phyloP scores from a whole-genome alignment of 202 grass and related monocot genomes.

The Setaria italica region DNA sequence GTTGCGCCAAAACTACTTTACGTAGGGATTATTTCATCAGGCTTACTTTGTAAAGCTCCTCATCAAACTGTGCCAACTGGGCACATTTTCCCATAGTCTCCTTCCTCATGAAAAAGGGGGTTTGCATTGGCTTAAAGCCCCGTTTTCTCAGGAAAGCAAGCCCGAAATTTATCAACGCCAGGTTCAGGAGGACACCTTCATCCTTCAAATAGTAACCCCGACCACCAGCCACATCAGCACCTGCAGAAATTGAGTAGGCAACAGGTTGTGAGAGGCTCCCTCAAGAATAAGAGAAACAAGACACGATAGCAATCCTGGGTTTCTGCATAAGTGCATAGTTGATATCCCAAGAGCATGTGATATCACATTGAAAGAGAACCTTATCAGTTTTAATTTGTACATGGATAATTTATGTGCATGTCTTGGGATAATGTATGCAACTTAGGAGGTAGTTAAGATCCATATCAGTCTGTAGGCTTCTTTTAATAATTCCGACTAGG shows the following conservation, averaged over 20 bases:
- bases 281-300: not conserved
- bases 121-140: constrained; percentile 75
- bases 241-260: constrained; percentile 44
- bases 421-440: too few species aligned
- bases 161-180: constrained; percentile 86
- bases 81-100: constrained; percentile 97
- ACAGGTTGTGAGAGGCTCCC: not conserved
- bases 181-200: constrained; percentile 81
- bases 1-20: not conserved
- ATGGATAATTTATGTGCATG: not conserved
- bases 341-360: not conserved
- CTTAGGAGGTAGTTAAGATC: too few species aligned
- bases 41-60: constrained; percentile 91
- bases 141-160: constrained; percentile 68
- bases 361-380: too few species aligned
- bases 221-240: constrained; percentile 93
- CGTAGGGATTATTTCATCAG: not conserved
- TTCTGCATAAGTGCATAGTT: too few species aligned
- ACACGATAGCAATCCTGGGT: not conserved
- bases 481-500: not conserved
- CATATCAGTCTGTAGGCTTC: too few species aligned
- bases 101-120: constrained; percentile 99
- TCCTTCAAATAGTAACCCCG: constrained; percentile 93
- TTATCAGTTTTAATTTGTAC: not conserved
- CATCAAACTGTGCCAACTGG: constrained; percentile 91